Conservation (phyloP, 2,329 filamentous ascomycete species). For the Ploettnerulaceae sp. region DNA sequence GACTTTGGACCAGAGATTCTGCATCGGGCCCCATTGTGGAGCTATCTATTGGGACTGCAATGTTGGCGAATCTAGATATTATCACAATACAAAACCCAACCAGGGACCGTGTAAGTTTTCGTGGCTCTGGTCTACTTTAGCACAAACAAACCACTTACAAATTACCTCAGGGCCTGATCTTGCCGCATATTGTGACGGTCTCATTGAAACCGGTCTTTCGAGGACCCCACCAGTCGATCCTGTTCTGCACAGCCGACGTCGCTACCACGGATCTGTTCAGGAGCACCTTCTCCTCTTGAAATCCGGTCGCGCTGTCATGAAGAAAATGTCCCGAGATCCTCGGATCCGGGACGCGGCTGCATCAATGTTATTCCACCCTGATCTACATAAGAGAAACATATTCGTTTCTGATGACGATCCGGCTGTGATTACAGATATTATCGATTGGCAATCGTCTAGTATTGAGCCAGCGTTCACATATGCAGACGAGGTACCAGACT, state of each 20-base stretch:
- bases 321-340: constrained; percentile 29
- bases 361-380: constrained; percentile 37
- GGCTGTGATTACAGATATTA: constrained; percentile 36
- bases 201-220: constrained; percentile 38
- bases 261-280: constrained; percentile 36
- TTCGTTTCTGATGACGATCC: constrained; percentile 39
- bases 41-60: constrained; percentile 30
- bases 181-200: constrained; percentile 34
- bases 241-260: constrained; percentile 2
- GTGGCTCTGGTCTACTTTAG: constrained; percentile 21
- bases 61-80: constrained; percentile 24
- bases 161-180: constrained; percentile 34
- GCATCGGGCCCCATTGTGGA: constrained; percentile 33
- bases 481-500: constrained; percentile 37
- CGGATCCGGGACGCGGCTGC: constrained; percentile 29
- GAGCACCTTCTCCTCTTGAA: constrained; percentile 35
- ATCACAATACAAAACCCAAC: constrained; percentile 28
- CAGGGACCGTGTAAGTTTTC: constrained; percentile 36
- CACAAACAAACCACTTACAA: constrained; percentile 6
- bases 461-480: constrained; percentile 40
- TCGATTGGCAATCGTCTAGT: constrained; percentile 40
- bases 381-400: constrained; percentile 40
- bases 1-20: constrained; percentile 24
- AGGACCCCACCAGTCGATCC: constrained; percentile 29
- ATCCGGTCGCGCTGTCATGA: constrained; percentile 30